Evolutionary conservation across 495 filamentous ascomycete species (phyloP).

Genomic region (Penicillium goetzii): DNA sequence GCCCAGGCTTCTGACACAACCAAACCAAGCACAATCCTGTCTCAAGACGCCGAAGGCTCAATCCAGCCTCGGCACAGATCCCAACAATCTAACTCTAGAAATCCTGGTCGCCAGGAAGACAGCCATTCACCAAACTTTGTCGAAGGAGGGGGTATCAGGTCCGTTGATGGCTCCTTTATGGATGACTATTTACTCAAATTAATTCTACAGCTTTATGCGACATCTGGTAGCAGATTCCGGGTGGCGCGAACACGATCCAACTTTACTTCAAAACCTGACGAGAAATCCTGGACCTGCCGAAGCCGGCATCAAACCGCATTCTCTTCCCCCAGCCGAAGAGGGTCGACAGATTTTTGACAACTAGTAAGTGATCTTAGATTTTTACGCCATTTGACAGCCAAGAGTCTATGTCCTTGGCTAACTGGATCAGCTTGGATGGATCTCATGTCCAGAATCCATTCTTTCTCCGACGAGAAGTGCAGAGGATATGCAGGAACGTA

Average conservation of each 20-base stretch:
- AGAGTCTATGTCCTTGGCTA: neutral
- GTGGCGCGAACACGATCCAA: slow-evolving; percentile 34
- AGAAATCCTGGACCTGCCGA: slow-evolving; percentile 23
- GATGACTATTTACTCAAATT: neutral
- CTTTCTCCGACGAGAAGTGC: slow-evolving; percentile 29
- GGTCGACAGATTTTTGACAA: slow-evolving; percentile 29
- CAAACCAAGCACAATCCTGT: neutral
- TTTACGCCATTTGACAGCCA: too few species aligned
- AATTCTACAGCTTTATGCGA: slow-evolving; percentile 29
- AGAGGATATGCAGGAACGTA: slow-evolving; percentile 18
- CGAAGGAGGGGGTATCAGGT: slow-evolving; percentile 35
- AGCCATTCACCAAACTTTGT: slow-evolving; percentile 26
- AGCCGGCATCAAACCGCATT: slow-evolving; percentile 23
- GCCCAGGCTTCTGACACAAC: neutral
- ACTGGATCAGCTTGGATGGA: slow-evolving; percentile 24
- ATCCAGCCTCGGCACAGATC: neutral
- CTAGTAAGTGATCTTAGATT: slow-evolving; percentile 24
- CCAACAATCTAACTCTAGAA: neutral
- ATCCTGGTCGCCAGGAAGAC: neutral
- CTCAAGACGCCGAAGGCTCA: neutral
- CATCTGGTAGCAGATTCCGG: slow-evolving; percentile 30
- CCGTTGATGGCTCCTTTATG: neutral
- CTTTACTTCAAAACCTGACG: slow-evolving; percentile 28
- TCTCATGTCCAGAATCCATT: slow-evolving; percentile 36
- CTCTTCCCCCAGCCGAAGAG: slow-evolving; percentile 23